These are phyloP conservation scores for Bipolaris zeicola DNA, from an alignment of 2,329 filamentous ascomycete genomes.

Conservation along the genomic window DNA sequence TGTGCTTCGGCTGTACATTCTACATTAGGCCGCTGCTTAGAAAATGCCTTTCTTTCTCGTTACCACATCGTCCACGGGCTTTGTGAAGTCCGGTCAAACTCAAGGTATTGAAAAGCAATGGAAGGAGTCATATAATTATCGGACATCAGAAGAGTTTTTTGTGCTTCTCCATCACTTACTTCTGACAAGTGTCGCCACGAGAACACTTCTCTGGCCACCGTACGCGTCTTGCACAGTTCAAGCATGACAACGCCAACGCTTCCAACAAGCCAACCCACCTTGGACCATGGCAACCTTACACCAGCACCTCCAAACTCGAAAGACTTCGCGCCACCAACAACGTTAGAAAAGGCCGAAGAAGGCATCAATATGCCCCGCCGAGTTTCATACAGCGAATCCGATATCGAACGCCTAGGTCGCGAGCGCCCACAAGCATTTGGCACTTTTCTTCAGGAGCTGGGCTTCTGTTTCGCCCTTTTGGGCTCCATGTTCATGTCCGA, in stretches of 20 bases:
- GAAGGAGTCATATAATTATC: not conserved
- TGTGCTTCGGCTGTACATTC: not conserved
- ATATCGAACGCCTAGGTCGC: conserved; percentile 66
- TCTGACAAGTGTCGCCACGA: not conserved
- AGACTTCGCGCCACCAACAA: not conserved
- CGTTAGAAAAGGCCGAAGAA: conserved; percentile 19
- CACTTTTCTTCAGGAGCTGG: conserved; percentile 61
- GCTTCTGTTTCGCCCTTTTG: conserved; percentile 67
- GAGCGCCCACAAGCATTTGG: conserved; percentile 64
- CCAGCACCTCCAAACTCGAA: not conserved
- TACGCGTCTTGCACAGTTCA: not conserved
- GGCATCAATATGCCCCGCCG: conserved; percentile 15
- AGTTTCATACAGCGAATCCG: conserved; percentile 31
- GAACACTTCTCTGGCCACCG: not conserved
- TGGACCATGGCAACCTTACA: not conserved
- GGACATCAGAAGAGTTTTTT: not conserved
- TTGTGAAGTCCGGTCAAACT: conserved; percentile 16
- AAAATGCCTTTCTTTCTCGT: conserved; percentile 18
- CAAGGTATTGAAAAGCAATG: conserved; percentile 20
- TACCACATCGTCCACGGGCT: conserved; percentile 14
- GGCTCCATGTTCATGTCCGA: conserved; percentile 70
- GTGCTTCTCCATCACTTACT: not conserved
- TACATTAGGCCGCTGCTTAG: conserved; percentile 22
- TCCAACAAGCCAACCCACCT: not conserved
- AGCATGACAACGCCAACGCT: not conserved